Percentiles rank a stretch among this genome's conserved stretches.
These are phyloP conservation scores for Gnomoniopsis smithogilvyi DNA, from an alignment of 2,329 filamentous ascomycete species.

Conservation along the genomic window DNA sequence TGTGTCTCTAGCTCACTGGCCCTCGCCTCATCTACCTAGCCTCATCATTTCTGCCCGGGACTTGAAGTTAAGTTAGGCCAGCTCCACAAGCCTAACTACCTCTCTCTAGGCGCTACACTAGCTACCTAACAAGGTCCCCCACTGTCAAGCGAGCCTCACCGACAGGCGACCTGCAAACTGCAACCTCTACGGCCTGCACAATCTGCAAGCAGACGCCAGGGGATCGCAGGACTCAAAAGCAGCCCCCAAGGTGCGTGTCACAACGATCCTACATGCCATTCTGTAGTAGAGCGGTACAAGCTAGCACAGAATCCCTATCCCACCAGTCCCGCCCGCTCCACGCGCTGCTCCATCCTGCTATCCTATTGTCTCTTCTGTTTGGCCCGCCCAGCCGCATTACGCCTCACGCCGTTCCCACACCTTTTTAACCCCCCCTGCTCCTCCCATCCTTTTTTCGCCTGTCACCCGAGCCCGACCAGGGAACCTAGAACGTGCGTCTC, in stretches of 20 bases:
- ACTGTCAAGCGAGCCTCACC: too few relatives aligned
- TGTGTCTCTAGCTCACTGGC: background rate
- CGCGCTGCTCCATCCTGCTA: background rate
- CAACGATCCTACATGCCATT: background rate
- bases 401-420: conserved; percentile 4
- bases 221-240: too few relatives aligned
- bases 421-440: background rate
- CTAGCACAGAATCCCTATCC: background rate
- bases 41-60: background rate
- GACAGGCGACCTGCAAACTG: too few relatives aligned
- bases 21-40: background rate
- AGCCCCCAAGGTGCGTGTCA: background rate
- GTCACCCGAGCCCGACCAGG: conserved; percentile 8
- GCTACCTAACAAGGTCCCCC: too few relatives aligned
- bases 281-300: background rate
- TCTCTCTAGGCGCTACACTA: too few relatives aligned
- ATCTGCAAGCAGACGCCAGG: too few relatives aligned
- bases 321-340: background rate
- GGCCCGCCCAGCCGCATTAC: conserved; percentile 11
- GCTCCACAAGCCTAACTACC: too few relatives aligned
- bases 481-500: conserved; percentile 13
- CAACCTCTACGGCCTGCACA: too few relatives aligned
- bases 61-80: background rate
- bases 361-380: background rate
- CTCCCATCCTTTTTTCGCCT: conserved; percentile 2